Evolutionary conservation across 352 stramenopile species (phyloP), one percentile per base, ranked within the genome.

Genomic region (Peronospora destructor): DNA sequence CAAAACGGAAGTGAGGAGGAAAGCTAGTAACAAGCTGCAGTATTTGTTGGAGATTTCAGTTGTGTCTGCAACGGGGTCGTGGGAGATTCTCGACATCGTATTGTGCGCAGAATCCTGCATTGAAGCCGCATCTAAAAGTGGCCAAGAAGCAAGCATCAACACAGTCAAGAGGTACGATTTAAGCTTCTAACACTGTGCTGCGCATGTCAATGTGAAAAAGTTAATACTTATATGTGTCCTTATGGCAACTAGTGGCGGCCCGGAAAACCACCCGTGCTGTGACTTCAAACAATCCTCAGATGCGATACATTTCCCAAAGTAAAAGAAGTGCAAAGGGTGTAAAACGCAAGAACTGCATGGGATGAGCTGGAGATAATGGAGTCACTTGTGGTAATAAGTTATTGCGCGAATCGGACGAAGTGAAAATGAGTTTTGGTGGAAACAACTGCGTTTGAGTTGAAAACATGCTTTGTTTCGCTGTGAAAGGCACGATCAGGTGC

Each of bases 371-470:
- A 45, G 39, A 41, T 9, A 46, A 11, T 41, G 21, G 13, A 61
- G 48, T 26, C 21, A 43, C 19, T 51, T 16, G 17, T 40, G 33
- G 9, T 45, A 28, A 36, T 12, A 33, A 17, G 10, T 42, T 1
- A 35, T 52, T 39, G 45, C 29, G 35, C 13, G 21, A 14, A 39
- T 2, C n/a, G 69, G 59, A 49, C 6, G 45, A 52, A 34, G 19
- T 61, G 40, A 59, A 55, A 39, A 44, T 44, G 1, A 53, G 41
- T 42, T 56, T 30, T 49, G 53, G 37, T 39, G 59, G 29, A 53
- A 59, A 23, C 58, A 40, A 19, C 53, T n/a, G 33, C 16, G 25
- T 56, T 40, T 56, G 53, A 77, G 37, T 57, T 73, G 6, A 19
- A 1, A 65, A 21, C 1, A n/a, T 34, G 48, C 1, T 65, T 64